These are phyloP conservation scores for Pascua sp. DNA, from an alignment of 1,284 basidiomycete genomes.

Conservation along the genomic window DNA sequence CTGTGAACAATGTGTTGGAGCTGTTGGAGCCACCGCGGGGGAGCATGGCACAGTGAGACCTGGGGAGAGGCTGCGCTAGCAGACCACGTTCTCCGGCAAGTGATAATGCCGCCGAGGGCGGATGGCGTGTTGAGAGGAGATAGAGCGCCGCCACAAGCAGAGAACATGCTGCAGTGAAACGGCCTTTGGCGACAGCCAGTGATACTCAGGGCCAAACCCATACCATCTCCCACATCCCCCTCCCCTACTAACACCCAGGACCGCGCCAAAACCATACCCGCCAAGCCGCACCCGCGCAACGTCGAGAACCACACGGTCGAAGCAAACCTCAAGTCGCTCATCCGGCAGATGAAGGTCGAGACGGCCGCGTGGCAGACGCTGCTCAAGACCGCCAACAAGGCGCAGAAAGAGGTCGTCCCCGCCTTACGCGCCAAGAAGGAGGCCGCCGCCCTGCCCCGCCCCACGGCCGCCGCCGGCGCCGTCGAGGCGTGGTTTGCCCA, in stretches of 20 bases:
- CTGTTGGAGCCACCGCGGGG: no score
- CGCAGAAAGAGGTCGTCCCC: constrained; percentile 1
- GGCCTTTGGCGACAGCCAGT: no score
- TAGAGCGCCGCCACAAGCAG: no score
- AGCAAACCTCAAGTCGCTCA: constrained; percentile 33
- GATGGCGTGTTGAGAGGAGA: no score
- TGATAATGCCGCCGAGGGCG: no score
- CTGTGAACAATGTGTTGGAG: no score
- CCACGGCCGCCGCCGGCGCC: constrained; percentile 22
- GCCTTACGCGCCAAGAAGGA: constrained; percentile 3
- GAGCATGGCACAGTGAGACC: no score
- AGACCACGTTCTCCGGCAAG: no score
- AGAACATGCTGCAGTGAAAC: no score
- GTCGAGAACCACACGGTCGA: constrained; percentile 36
- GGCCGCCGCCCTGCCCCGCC: constrained; percentile 5
- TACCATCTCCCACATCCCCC: background rate
- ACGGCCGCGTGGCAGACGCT: constrained; percentile 41
- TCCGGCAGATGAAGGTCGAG: constrained; percentile 43
- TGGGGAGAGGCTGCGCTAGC: no score
- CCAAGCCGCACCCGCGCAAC: constrained; percentile 45
- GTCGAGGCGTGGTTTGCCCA: constrained; percentile 32
- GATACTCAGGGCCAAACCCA: no score
- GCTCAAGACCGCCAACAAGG: constrained; percentile 28
- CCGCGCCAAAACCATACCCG: constrained; percentile 16
- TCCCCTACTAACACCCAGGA: constrained; percentile 7